These are phyloP conservation scores for Ophiostoma piceae DNA, from an alignment of 2,329 filamentous ascomycete species.

Conservation along the genomic window DNA sequence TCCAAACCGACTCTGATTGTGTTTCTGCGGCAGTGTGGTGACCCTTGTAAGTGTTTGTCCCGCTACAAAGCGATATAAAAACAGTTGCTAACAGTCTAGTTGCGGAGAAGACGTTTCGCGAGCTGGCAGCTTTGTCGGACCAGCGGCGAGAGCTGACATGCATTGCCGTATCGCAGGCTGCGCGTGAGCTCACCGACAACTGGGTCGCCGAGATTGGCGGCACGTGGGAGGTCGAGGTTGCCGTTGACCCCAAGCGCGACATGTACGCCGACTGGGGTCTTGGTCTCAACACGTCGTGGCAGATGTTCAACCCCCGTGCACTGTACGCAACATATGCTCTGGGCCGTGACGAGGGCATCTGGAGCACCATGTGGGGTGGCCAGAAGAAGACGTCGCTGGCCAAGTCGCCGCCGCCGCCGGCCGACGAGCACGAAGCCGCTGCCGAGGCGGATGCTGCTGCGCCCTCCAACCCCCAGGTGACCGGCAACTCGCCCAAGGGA, in stretches of 20 bases:
- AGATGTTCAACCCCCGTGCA: conserved; percentile 55
- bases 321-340: conserved; percentile 54
- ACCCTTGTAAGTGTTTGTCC: conserved; percentile 54
- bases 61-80: not conserved
- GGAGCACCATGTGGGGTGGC: conserved; percentile 43
- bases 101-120: conserved; percentile 61
- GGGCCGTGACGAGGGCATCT: conserved; percentile 59
- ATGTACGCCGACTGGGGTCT: conserved; percentile 63
- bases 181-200: conserved; percentile 46
- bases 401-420: conserved; percentile 20
- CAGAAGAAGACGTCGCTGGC: conserved; percentile 35
- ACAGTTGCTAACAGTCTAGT: conserved; percentile 40
- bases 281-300: conserved; percentile 55
- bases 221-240: conserved; percentile 51
- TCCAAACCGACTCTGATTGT: conserved; percentile 56
- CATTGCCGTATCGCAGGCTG: conserved; percentile 59
- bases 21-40: conserved; percentile 69
- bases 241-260: conserved; percentile 54
- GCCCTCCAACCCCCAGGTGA: not conserved
- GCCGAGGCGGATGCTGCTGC: not conserved
- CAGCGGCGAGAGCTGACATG: conserved; percentile 48
- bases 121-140: conserved; percentile 48
- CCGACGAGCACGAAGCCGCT: conserved; percentile 6
- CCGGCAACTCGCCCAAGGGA: conserved; percentile 42
- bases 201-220: conserved; percentile 55